phyloP scores from a whole-genome alignment of 192 early-diverging fungal genomes.

The Coemansia sp. region DNA sequence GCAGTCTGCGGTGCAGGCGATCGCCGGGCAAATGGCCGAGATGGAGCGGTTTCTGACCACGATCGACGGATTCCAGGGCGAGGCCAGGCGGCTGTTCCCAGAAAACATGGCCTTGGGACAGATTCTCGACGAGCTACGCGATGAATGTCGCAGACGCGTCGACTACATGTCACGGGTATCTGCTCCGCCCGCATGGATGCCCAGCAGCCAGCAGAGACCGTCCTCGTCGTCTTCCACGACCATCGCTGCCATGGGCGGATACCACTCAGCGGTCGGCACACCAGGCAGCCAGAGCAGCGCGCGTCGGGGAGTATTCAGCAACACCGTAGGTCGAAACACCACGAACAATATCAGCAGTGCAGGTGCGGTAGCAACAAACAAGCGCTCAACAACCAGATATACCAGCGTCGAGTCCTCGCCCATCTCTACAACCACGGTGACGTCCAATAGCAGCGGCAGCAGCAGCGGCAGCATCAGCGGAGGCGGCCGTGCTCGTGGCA shows the following conservation, averaged over 20 bases:
- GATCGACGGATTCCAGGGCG: constrained; percentile 39
- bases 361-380: neutral
- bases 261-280: neutral
- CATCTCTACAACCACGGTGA: constrained; percentile 13
- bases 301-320: neutral
- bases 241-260: constrained; percentile 8
- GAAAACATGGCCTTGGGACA: constrained; percentile 44
- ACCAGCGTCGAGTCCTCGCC: constrained; percentile 13
- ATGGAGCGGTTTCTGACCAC: constrained; percentile 29
- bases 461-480: constrained; percentile 11
- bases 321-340: neutral
- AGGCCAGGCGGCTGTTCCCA: constrained; percentile 43
- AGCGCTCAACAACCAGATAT: neutral
- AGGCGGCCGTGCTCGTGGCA: neutral
- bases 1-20: constrained; percentile 4
- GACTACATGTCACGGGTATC: constrained; percentile 50
- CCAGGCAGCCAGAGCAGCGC: neutral
- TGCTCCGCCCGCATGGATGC: constrained; percentile 33
- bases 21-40: constrained; percentile 26
- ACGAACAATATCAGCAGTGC: neutral
- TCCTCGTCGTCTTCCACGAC: constrained; percentile 29
- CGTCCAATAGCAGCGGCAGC: constrained; percentile 14
- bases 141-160: constrained; percentile 46
- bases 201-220: constrained; percentile 5
- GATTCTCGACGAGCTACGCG: constrained; percentile 46